phyloP scores from a whole-genome alignment of 805 yeast genomes.

The Candida ipomoeae region DNA sequence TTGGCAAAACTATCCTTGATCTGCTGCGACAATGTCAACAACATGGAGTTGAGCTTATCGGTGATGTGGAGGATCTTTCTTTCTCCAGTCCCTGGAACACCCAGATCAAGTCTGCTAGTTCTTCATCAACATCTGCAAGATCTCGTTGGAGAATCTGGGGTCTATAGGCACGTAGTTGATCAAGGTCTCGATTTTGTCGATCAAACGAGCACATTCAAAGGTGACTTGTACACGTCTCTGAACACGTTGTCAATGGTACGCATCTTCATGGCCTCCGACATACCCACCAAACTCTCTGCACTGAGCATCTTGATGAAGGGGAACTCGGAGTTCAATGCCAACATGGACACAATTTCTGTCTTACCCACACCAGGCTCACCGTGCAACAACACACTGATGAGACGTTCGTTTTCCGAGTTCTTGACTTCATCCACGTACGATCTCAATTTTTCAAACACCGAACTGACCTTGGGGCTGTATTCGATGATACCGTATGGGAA shows the following conservation, averaged over 20 bases:
- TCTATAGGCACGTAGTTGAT: slow-evolving; percentile 97
- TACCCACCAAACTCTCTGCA: slow-evolving; percentile 86
- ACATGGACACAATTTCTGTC: slow-evolving; percentile 86
- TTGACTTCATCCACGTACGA: slow-evolving; percentile 79
- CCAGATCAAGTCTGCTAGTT: no score
- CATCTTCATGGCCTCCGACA: slow-evolving; percentile 85
- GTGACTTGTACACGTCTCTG: slow-evolving; percentile 92
- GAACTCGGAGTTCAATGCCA: slow-evolving; percentile 80
- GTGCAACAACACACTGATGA: slow-evolving; percentile 76
- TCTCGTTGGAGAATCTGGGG: slow-evolving; percentile 87
- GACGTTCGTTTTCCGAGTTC: slow-evolving; percentile 68
- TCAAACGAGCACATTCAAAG: slow-evolving; percentile 81
- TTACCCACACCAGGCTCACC: slow-evolving; percentile 96
- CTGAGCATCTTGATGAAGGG: slow-evolving; percentile 89
- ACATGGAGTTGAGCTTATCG: slow-evolving; percentile 28
- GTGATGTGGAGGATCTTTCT: slow-evolving; percentile 27
- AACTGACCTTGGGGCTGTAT: slow-evolving; percentile 64
- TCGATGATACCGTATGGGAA: slow-evolving; percentile 83
- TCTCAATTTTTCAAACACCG: slow-evolving; percentile 67
- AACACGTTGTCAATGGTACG: slow-evolving; percentile 83
- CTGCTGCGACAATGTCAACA: slow-evolving; percentile 38
- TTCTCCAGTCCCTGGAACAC: no score
- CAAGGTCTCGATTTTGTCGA: slow-evolving; percentile 86
- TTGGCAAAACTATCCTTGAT: slow-evolving; percentile 51
- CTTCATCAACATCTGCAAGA: slow-evolving; percentile 62